Percentiles rank a stretch among this genome's conserved stretches.
Conservation (phyloP, 164 flowering plant genomes). For the Aristolochia californica region DNA sequence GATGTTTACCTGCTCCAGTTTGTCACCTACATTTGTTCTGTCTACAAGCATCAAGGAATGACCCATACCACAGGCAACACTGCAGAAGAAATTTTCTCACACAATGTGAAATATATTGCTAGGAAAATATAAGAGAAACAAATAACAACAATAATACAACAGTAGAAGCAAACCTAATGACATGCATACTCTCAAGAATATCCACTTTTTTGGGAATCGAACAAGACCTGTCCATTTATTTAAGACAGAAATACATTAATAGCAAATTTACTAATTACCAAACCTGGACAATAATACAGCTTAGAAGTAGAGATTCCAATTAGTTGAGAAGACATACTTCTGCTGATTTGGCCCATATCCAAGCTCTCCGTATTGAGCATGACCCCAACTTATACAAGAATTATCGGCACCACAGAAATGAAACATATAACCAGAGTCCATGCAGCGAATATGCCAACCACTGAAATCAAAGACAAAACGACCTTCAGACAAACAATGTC, state of each 20-base stretch:
- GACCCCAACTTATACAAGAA: conserved; percentile 99
- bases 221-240: conserved; percentile 75
- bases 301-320: too few species aligned
- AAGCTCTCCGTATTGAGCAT: conserved; percentile 79
- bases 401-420: conserved; percentile 87
- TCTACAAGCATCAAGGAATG: conserved; percentile 87
- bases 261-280: background rate
- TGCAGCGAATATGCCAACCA: conserved; percentile 96
- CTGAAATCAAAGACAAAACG: conserved; percentile 21
- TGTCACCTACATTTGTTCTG: conserved; percentile 57
- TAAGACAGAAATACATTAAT: background rate
- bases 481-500: background rate
- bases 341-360: conserved; percentile 90
- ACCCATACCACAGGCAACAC: conserved; percentile 92
- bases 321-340: conserved; percentile 38
- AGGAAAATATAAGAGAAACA: background rate
- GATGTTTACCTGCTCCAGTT: conserved; percentile 70
- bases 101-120: background rate
- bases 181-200: conserved; percentile 83
- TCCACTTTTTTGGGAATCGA: conserved; percentile 89
- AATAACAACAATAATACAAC: background rate
- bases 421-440: conserved; percentile 87
- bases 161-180: conserved; percentile 40
- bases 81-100: conserved; percentile 11
- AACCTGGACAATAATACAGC: too few species aligned